Evolutionary conservation across 192 early-diverging fungal species (phyloP).

Genomic region (Funneliformis mosseae): DNA sequence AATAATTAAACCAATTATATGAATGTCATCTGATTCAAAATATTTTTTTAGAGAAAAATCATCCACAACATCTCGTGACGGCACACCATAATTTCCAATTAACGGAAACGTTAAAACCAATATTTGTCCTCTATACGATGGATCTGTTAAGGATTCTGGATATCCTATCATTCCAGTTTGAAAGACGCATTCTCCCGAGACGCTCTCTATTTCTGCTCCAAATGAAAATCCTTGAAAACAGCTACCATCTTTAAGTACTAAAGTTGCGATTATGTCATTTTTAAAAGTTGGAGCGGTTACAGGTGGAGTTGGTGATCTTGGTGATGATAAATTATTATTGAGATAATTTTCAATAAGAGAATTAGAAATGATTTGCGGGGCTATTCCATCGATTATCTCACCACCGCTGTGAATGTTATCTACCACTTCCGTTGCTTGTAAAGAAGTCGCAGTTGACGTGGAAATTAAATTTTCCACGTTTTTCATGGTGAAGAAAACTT

Average conservation of each 20-base stretch:
- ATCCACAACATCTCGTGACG: slow-evolving; percentile 84
- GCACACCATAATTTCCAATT: slow-evolving; percentile 98
- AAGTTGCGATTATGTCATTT: slow-evolving; percentile 58
- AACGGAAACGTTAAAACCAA: slow-evolving; percentile 97
- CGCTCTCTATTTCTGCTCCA: slow-evolving; percentile 81
- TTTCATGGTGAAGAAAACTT: background rate
- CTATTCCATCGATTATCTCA: background rate
- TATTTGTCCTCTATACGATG: slow-evolving; percentile 98
- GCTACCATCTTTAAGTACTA: slow-evolving; percentile 86
- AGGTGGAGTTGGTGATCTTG: slow-evolving; percentile 44
- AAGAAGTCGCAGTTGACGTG: background rate
- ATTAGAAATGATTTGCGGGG: background rate
- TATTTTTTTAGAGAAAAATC: slow-evolving; percentile 76
- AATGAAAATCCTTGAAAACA: slow-evolving; percentile 91
- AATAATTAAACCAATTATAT: slow-evolving; percentile 89
- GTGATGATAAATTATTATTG: slow-evolving; percentile 28
- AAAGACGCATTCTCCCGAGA: slow-evolving; percentile 98
- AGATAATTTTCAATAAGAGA: background rate
- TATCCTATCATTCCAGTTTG: slow-evolving; percentile 99
- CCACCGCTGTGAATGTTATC: background rate
- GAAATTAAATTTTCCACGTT: background rate
- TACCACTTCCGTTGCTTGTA: background rate
- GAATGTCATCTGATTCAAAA: slow-evolving; percentile 96
- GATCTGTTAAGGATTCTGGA: slow-evolving; percentile 98
- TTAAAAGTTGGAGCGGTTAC: slow-evolving; percentile 40